A percentile compares a stretch with the other conserved stretches of the same genome.
Evolutionary conservation across 805 yeast genomes (phyloP).

Genomic region (Scheffersomyces stipitis): DNA sequence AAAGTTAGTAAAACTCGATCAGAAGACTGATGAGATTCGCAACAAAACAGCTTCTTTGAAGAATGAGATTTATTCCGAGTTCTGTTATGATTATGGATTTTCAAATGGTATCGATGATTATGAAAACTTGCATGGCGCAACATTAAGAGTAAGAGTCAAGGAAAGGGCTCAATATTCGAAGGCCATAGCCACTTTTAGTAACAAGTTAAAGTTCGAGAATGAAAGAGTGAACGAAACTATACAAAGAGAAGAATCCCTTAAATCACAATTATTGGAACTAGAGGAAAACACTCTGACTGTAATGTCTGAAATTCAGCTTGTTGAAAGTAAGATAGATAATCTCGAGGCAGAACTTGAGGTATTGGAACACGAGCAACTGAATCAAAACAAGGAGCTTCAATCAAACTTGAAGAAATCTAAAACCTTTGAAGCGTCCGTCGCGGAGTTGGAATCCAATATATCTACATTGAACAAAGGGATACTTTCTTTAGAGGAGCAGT

Average conservation of each 20-base stretch:
- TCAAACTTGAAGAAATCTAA: constrained; percentile 29
- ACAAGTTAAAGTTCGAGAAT: constrained; percentile 62
- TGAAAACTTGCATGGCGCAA: constrained; percentile 65
- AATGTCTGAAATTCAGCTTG: constrained; percentile 30
- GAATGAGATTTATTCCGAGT: constrained; percentile 45
- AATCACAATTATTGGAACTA: constrained; percentile 35
- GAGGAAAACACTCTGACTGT: constrained; percentile 31
- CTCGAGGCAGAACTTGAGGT: constrained; percentile 30
- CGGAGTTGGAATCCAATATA: constrained; percentile 39
- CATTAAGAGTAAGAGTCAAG: constrained; percentile 53
- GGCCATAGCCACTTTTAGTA: constrained; percentile 60
- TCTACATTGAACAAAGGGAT: constrained; percentile 29
- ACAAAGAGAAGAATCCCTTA: constrained; percentile 45
- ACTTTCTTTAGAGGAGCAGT: constrained; percentile 48
- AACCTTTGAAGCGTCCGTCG: constrained; percentile 28
- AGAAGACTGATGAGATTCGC: constrained; percentile 20
- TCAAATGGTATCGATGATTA: constrained; percentile 58
- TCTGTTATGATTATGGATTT: constrained; percentile 58
- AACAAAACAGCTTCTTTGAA: constrained; percentile 34
- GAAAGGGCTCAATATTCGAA: constrained; percentile 62
- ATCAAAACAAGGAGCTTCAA: constrained; percentile 8
- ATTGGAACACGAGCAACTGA: constrained; percentile 16
- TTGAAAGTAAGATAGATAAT: constrained; percentile 21
- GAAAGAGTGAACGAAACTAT: constrained; percentile 57
- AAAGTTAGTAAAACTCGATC: constrained; percentile 11